phyloP scores from a whole-genome alignment of 1,284 basidiomycete species.

The Anthracocystis setariae region DNA sequence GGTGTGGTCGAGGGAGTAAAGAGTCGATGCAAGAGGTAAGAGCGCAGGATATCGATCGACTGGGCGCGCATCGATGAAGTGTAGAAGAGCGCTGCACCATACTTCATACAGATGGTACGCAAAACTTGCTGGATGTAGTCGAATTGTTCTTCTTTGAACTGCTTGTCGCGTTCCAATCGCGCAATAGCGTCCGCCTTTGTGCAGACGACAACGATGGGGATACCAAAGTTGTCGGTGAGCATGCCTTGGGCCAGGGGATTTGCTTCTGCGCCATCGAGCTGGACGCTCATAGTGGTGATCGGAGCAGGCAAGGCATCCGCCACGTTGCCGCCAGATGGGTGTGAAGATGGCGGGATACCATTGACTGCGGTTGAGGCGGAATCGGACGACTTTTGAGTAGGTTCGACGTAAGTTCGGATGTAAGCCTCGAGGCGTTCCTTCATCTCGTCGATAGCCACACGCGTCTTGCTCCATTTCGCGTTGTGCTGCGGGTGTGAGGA shows the following conservation, averaged over 20 bases:
- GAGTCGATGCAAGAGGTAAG: constrained; percentile 85
- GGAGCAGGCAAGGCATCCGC: constrained; percentile 68
- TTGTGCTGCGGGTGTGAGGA: constrained; percentile 74
- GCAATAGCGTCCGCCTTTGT: constrained; percentile 73
- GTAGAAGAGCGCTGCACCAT: constrained; percentile 92
- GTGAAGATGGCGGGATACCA: not conserved
- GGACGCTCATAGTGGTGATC: constrained; percentile 71
- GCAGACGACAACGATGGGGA: constrained; percentile 89
- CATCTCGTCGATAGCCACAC: constrained; percentile 72
- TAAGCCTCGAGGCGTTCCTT: constrained; percentile 84
- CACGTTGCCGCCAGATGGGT: not conserved
- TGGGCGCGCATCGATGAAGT: constrained; percentile 80
- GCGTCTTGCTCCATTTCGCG: constrained; percentile 73
- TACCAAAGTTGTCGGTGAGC: constrained; percentile 72
- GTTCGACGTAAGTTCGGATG: constrained; percentile 88
- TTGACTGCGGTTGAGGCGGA: not conserved
- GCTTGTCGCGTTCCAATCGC: constrained; percentile 67
- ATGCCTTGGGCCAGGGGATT: constrained; percentile 49
- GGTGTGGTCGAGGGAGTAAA: constrained; percentile 74
- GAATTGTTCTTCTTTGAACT: constrained; percentile 83
- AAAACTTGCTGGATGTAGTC: constrained; percentile 95
- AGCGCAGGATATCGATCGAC: constrained; percentile 82
- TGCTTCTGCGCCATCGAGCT: constrained; percentile 61
- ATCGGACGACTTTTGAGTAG: constrained; percentile 69
- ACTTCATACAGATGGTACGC: constrained; percentile 88